Conservation (phyloP, 106 monocot species). For the Alisma plantagoaquatica region DNA sequence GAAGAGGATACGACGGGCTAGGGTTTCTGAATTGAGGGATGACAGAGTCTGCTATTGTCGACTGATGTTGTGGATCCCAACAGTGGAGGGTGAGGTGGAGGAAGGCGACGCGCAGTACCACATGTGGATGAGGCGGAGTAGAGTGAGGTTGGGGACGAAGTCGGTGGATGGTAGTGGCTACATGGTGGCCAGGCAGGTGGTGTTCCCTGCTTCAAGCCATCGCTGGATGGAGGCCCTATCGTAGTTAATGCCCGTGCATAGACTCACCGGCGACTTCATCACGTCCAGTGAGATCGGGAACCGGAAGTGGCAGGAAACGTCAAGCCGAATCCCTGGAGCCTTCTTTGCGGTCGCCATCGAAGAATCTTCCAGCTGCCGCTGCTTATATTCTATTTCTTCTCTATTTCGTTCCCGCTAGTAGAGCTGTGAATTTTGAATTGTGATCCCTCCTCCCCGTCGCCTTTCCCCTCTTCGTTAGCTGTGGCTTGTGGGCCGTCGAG, state of each 20-base stretch:
- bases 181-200: slow-evolving; percentile 70
- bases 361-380: neutral
- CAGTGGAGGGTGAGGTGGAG: neutral
- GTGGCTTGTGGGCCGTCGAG: no score
- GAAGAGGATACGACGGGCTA: neutral
- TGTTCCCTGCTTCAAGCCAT: slow-evolving; percentile 75
- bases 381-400: slow-evolving; percentile 5
- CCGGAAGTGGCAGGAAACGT: slow-evolving; percentile 44
- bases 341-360: no score
- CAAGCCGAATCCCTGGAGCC: slow-evolving; percentile 30
- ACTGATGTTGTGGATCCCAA: neutral
- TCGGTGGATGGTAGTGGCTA: slow-evolving; percentile 51
- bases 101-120: slow-evolving; percentile 17
- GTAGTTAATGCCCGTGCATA: slow-evolving; percentile 74
- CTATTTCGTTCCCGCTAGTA: neutral
- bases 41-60: no score
- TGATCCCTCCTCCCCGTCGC: no score
- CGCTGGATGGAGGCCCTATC: slow-evolving; percentile 67
- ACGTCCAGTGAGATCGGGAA: slow-evolving; percentile 86
- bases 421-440: no score
- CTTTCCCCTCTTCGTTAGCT: no score
- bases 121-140: slow-evolving; percentile 55
- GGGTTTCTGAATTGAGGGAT: neutral
- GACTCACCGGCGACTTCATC: slow-evolving; percentile 70
- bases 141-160: slow-evolving; percentile 65